phyloP scores from a whole-genome alignment of 2,329 filamentous ascomycete species.

The Clonostachys rhizophaga region DNA sequence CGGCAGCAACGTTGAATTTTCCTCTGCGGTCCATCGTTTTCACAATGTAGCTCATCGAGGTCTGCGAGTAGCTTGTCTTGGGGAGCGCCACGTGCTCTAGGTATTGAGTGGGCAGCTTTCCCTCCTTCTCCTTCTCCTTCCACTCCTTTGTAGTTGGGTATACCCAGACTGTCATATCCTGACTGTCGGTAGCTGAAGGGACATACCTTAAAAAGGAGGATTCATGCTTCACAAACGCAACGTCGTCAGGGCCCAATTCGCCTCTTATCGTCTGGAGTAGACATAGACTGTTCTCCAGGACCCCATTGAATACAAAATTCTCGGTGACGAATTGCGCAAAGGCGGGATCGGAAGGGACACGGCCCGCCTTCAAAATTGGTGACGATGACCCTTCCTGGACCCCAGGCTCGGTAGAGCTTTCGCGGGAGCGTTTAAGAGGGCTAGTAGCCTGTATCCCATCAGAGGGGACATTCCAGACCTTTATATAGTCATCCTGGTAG shows the following conservation, averaged over 20 bases:
- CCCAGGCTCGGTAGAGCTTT: conserved; percentile 2
- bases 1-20: conserved; percentile 68
- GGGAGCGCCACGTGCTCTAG: conserved; percentile 48
- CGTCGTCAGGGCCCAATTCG: conserved; percentile 18
- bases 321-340: conserved; percentile 23
- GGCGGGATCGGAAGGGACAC: conserved; percentile 18
- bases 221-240: conserved; percentile 47
- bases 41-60: conserved; percentile 82
- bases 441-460: conserved; percentile 18
- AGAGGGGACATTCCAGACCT: conserved; percentile 75
- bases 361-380: conserved; percentile 1
- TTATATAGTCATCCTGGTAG: conserved; percentile 71
- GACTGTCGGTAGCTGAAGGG: not conserved
- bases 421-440: conserved; percentile 24
- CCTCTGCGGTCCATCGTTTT: conserved; percentile 73
- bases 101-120: not conserved
- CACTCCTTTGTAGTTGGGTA: not conserved
- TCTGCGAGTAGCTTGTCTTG: conserved; percentile 56
- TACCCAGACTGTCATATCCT: not conserved
- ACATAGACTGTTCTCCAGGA: not conserved
- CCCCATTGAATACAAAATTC: conserved; percentile 27
- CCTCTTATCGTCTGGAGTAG: not conserved
- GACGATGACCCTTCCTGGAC: not conserved
- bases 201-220: not conserved
- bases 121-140: not conserved